Conservation (phyloP, 805 yeast genomes). For the Yarrowia bubula region DNA sequence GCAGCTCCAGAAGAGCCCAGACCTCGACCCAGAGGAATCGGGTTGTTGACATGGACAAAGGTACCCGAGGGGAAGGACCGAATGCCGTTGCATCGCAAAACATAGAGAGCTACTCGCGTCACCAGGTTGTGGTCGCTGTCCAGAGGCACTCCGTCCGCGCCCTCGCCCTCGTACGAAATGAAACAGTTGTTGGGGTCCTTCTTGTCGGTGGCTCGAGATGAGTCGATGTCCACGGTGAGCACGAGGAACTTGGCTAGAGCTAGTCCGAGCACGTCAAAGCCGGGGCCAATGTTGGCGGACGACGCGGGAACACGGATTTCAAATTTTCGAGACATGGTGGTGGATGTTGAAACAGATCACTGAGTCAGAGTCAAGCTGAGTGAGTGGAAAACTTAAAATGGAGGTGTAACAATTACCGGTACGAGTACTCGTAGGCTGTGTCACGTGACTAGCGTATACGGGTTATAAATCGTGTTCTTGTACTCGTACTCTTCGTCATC, state of each 20-base stretch:
- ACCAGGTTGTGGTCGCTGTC: conserved; percentile 76
- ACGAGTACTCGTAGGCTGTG: too few relatives aligned
- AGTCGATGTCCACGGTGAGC: conserved; percentile 65
- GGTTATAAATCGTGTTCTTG: too few relatives aligned
- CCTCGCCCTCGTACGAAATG: conserved; percentile 71
- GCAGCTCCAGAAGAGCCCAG: conserved; percentile 98
- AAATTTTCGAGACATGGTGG: conserved; percentile 50
- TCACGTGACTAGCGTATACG: too few relatives aligned
- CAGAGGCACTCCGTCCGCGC: conserved; percentile 76
- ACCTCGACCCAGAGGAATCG: conserved; percentile 96
- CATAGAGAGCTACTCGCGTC: conserved; percentile 90
- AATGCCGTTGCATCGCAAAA: conserved; percentile 77
- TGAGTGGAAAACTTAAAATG: too few relatives aligned
- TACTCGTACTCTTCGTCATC: too few relatives aligned
- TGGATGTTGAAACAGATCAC: background rate
- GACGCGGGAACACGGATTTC: conserved; percentile 86
- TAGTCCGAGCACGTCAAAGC: conserved; percentile 93
- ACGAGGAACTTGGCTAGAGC: conserved; percentile 76
- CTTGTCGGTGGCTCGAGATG: conserved; percentile 32
- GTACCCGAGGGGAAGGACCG: conserved; percentile 82
- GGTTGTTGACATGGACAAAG: conserved; percentile 73
- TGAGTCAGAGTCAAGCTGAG: too few relatives aligned
- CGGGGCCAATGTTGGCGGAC: conserved; percentile 97
- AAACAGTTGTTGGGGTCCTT: conserved; percentile 71
- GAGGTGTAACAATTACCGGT: too few relatives aligned